Base-by-base conservation (phyloP, 352 stramenopile genomes). In the Pythium sp. region DNA sequence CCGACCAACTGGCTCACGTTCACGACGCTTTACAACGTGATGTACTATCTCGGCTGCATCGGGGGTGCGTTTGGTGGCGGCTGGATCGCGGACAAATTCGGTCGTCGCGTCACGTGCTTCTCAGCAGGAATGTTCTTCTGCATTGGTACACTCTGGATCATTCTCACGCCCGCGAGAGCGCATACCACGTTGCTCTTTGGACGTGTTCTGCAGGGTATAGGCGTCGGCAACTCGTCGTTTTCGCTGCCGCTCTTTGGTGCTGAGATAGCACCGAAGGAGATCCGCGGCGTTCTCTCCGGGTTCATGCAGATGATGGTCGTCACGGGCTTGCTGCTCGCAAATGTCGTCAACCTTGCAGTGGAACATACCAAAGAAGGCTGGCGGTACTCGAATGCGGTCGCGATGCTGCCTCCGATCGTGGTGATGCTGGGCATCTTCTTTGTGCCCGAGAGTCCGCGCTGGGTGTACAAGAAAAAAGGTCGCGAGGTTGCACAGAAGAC, bases 401-500 rank as follows among this genome's bases (percentile, higher is more conserved):
- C 80, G 15, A 71, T 78, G 56, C 18, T 73, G 0, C 64, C 78
- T 3, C 73, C 78, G 3, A 30, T 81, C 2, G 62, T 86, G 32
- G 79, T 89, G 2, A 73, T 84, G 68, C 47, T 77, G 30, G 71
- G 70, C 26, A 80, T 87, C 57, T 80, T 76, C 58, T 81, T 62
- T 15, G 70, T 91, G 11, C 79, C 79, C 2, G 82, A 89, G 61
- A 81, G 67, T 41, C 80, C 82, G 11, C 77, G 77, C 7, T 91
- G 77, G 77, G 28, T 80, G 15, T 86, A 83, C 70, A 68, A 81
- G 63, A 55, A 77, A 30, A 77, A 78, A n/a, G 75, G 79, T 5
- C 65, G 69, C 12, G 66, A 79, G 0, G 74, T 65, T 3, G 80
- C 79, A 0, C 55, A 71, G 24, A 34, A 24, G 5, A 66, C 63